Evolutionary conservation across 208 protist species (phyloP), one percentile per base, ranked within the genome.

Genomic region (Leishmania martiniquensis): DNA sequence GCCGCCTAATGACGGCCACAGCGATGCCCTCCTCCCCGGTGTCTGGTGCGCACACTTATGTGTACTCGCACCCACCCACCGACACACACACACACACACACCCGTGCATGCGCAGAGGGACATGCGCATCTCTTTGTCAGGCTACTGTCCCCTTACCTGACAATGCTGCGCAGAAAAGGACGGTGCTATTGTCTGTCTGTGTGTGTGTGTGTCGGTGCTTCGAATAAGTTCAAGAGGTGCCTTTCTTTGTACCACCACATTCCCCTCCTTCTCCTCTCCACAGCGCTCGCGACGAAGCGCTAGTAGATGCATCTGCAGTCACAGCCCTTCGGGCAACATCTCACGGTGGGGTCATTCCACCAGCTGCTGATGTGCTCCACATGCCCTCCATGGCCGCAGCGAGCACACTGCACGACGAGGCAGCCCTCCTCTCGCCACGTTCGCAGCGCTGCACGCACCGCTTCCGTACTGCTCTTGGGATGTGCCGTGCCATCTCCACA

Each of bases 381-480:
- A 47, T 96, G 92, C 1, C 92, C 92, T 39, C 92, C 92, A 73
- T 96, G 92, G 2, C 92, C 92, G 75, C 92, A 96, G 44, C 80
- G 84, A 20, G 83, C 75, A 71, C 92, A 96, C 72, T 93, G 90
- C 17, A 96, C 76, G 22, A 91, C 78, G 12, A 96, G 70, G 75
- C 87, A 92, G 25, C 86, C 90, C 66, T 93, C 88, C 12, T 67
- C 68, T 39, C 83, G 59, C 20, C 55, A 67, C 10, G 51, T 39
- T 51, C 71, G 70, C 62, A 69, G 34, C 9, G 67, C 37, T 12
- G 45, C 13, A 10, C 65, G 77, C 65, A 55, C 42, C 7, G 59
- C 45, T 25, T 63, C 65, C 44, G 57, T 29, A 42, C 10, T 6
- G 32, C 37, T 49, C 34, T 51, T 29, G 10, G 60, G 25, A 17